A percentile compares a stretch with the other conserved stretches of the same genome.
phyloP scores from a whole-genome alignment of 805 yeast species.

The Saccharomycopsis babjevae region DNA sequence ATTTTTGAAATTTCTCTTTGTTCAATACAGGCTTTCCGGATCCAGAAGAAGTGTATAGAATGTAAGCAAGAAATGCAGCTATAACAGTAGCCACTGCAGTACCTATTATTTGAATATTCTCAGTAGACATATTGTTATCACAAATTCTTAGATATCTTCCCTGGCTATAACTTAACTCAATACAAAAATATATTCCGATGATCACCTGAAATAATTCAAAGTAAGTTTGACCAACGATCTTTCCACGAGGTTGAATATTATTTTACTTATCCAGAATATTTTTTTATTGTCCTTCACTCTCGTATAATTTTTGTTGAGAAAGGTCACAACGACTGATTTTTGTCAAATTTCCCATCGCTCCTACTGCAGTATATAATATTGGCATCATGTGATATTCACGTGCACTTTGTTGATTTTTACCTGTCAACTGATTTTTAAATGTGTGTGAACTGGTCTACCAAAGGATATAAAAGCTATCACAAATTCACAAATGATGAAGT shows the following conservation, averaged over 20 bases:
- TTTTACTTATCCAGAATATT: background rate
- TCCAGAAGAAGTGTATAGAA: conserved; percentile 25
- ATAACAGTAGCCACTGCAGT: conserved; percentile 15
- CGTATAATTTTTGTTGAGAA: no score
- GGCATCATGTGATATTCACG: no score
- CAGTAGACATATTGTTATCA: conserved; percentile 7
- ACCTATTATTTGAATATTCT: conserved; percentile 11
- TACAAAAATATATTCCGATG: background rate
- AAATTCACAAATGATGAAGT: no score
- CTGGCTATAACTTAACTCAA: background rate
- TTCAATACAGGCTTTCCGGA: conserved; percentile 44
- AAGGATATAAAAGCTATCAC: no score
- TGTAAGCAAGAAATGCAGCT: conserved; percentile 17
- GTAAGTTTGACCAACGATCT: background rate
- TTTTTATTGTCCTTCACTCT: background rate
- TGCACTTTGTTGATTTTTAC: no score
- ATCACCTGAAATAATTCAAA: background rate
- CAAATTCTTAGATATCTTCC: background rate
- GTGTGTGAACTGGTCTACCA: no score
- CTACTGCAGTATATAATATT: no score
- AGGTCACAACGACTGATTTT: no score
- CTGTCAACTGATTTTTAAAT: no score
- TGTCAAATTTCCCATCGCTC: no score
- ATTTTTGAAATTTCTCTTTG: conserved; percentile 60
- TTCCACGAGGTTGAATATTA: background rate